phyloP scores from a whole-genome alignment of 257 asterid genomes.

The Nicotiana knightiana region DNA sequence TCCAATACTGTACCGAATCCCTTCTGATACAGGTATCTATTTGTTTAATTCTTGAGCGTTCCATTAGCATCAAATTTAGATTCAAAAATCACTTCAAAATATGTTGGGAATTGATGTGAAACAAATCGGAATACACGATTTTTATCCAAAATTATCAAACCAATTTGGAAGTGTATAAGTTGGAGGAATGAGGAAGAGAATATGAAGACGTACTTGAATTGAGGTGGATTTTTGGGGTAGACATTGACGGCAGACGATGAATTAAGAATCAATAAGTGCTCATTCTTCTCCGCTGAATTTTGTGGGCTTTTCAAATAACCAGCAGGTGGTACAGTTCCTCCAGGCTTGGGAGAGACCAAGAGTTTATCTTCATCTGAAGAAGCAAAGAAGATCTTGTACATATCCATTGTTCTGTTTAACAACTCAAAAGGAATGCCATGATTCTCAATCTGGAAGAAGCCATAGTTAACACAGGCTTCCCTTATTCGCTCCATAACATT shows the following conservation, averaged over 20 bases:
- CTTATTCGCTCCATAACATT: slow-evolving; percentile 19
- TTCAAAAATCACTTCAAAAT: too few species aligned
- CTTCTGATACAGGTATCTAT: too few species aligned
- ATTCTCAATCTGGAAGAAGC: slow-evolving; percentile 39
- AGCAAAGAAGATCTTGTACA: slow-evolving; percentile 26
- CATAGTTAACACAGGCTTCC: slow-evolving; percentile 40
- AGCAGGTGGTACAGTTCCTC: slow-evolving; percentile 23
- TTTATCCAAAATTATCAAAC: too few species aligned
- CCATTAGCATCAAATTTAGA: too few species aligned
- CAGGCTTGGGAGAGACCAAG: slow-evolving; percentile 12
- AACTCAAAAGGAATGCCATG: slow-evolving; percentile 40
- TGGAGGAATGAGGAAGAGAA: too few species aligned
- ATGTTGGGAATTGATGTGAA: too few species aligned
- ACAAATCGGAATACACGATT: too few species aligned
- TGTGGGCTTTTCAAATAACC: slow-evolving; percentile 43
- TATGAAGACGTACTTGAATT: slow-evolving; percentile 6
- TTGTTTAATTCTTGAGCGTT: too few species aligned
- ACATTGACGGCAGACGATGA: slow-evolving; percentile 19
- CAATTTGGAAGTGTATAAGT: too few species aligned
- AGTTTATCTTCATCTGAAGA: slow-evolving; percentile 34
- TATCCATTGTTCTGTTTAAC: slow-evolving; percentile 29
- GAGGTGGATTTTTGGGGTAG: slow-evolving; percentile 24
- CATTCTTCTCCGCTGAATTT: slow-evolving; percentile 32
- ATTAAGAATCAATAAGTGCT: slow-evolving; percentile 36
- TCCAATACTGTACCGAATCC: too few species aligned